Conservation (phyloP, 108 stramenopile genomes). For the Nitzschia palea region DNA sequence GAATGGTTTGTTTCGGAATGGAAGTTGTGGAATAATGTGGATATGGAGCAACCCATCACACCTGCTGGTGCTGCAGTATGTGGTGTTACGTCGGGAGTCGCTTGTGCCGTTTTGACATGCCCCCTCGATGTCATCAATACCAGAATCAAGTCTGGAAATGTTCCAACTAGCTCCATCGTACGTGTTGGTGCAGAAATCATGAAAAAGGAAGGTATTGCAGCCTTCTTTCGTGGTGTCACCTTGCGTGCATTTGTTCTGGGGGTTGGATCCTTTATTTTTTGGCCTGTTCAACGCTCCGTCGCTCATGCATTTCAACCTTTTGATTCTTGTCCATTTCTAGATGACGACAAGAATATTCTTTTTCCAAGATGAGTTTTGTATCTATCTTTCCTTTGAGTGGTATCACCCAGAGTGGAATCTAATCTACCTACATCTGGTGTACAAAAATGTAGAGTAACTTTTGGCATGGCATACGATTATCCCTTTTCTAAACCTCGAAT, state of each 20-base stretch:
- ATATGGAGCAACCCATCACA: background rate
- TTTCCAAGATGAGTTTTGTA: too few species aligned
- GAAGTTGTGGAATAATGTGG: background rate
- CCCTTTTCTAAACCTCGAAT: conserved; percentile 7
- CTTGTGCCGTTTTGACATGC: conserved; percentile 28
- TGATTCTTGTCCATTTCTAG: conserved; percentile 3
- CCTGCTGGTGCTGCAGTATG: conserved; percentile 13
- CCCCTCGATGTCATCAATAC: conserved; percentile 36
- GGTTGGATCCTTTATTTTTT: conserved; percentile 26
- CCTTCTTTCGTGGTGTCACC: conserved; percentile 31
- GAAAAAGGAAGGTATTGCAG: conserved; percentile 10
- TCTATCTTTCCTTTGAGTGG: too few species aligned
- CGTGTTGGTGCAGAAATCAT: background rate
- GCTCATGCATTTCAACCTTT: conserved; percentile 3
- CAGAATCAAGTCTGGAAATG: conserved; percentile 16
- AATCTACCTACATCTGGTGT: too few species aligned
- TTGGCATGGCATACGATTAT: too few species aligned
- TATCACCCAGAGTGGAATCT: too few species aligned
- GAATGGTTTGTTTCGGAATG: conserved; percentile 19
- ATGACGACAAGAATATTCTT: background rate
- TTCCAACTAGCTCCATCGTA: conserved; percentile 12
- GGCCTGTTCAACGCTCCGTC: conserved; percentile 29
- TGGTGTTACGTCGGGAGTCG: conserved; percentile 26
- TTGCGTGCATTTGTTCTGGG: conserved; percentile 22
- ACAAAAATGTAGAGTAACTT: too few species aligned